Base-by-base conservation (phyloP, 2,329 filamentous ascomycete genomes). In the Colletotrichum sp. region DNA sequence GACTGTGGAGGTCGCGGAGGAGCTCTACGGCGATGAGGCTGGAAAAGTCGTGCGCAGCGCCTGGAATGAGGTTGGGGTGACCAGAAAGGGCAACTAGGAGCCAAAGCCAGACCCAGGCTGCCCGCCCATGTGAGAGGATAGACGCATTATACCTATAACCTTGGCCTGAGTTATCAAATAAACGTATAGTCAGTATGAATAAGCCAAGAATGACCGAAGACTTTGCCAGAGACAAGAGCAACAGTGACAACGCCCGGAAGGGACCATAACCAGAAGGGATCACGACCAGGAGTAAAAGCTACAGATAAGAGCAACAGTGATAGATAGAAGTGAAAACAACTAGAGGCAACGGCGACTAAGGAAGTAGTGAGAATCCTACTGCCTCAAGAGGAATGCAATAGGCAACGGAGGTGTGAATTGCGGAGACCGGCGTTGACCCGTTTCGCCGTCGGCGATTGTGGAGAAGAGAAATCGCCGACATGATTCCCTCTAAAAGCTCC, bases 41-140 rank as follows among this genome's bases (percentile, higher is more conserved):
- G 86, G 86, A n/a, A 82, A 85, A 62, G 85, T 82, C 63, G 85
- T 90, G 5, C 85, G 85, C 63, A 83, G 87, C 69, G 87, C 88
- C 8, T 90, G 88, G 89, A 83, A 81, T 55, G 84, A 87, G 26
- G 89, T 90, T 21, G 88, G 88, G 8, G 88, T 90, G 30, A 75
- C 69, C 15, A 57, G 69, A 21, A 72, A 72, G 57, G 70, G 49
- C 36, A 55, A 55, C 44, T 69, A 77, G 67, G 66, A 74, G 26
- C 71, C 39, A 8, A 64, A 69, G n/a, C 44, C 34, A 26, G 24
- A 34, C 8, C 34, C 36, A n/a, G 32, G 21, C 28, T 69, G 65
- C 66, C 55, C 55, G 16, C 26, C 52, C 2, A 71, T 71, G 59
- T 71, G 9, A 16, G 13, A 12, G 55, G 32, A 18, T 21, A 0